Evolutionary conservation across 1,139 yeast genomes (phyloP).

Genomic region (Suhomyces bribrorum): DNA sequence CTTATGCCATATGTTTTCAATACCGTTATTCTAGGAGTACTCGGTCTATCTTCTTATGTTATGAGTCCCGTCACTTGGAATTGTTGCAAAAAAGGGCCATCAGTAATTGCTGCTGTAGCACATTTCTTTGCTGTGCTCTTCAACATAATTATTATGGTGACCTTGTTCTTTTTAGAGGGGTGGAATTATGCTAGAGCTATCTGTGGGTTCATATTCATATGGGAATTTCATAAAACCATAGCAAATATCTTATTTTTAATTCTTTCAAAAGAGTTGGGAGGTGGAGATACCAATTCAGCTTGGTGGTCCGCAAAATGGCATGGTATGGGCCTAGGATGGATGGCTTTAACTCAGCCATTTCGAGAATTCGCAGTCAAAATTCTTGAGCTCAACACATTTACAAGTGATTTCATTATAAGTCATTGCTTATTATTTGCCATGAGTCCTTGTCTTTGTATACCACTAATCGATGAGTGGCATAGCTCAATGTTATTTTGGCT

Average conservation of each 20-base stretch:
- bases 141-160: conserved; percentile 57
- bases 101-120: conserved; percentile 50
- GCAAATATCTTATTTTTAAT: conserved; percentile 43
- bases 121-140: conserved; percentile 54
- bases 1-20: conserved; percentile 57
- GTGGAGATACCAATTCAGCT: conserved; percentile 58
- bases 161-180: conserved; percentile 63
- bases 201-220: conserved; percentile 56
- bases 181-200: conserved; percentile 61
- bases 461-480: conserved; percentile 52
- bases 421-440: conserved; percentile 63
- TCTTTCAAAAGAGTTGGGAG: conserved; percentile 59
- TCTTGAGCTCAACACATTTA: conserved; percentile 67
- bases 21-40: conserved; percentile 36
- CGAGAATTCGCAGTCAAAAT: conserved; percentile 70
- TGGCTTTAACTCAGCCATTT: conserved; percentile 60
- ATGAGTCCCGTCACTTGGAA: conserved; percentile 45
- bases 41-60: conserved; percentile 34
- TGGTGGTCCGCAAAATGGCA: conserved; percentile 93
- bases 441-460: conserved; percentile 64
- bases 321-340: conserved; percentile 58
- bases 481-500: conserved; percentile 41
- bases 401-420: conserved; percentile 70
- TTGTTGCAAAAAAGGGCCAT: conserved; percentile 39
- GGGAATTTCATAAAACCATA: conserved; percentile 56